Evolutionary conservation across 495 filamentous ascomycete genomes (phyloP).

Genomic region (Neurospora intermedia): DNA sequence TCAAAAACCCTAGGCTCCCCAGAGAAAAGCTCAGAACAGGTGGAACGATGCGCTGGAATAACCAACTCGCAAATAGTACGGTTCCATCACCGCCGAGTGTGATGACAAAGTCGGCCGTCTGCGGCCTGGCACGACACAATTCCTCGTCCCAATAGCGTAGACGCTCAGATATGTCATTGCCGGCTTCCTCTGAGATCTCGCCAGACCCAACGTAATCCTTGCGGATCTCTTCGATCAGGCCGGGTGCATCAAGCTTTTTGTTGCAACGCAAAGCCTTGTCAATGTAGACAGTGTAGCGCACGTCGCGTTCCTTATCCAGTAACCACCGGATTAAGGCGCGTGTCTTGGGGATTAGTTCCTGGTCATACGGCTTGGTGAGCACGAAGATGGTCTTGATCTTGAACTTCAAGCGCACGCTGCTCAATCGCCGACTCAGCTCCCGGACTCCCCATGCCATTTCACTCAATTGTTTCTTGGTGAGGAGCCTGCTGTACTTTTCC

Average conservation of each 20-base stretch:
- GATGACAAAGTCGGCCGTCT: constrained; percentile 86
- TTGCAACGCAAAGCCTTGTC: constrained; percentile 63
- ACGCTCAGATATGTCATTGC: constrained; percentile 45
- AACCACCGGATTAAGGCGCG: constrained; percentile 73
- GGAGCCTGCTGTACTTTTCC: constrained; percentile 40
- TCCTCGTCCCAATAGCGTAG: constrained; percentile 75
- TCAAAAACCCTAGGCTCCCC: constrained; percentile 88
- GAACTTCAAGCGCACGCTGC: constrained; percentile 66
- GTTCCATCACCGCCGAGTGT: constrained; percentile 96
- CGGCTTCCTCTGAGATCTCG: constrained; percentile 24
- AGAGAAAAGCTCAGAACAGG: constrained; percentile 86
- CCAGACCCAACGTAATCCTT: constrained; percentile 18
- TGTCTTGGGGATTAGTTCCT: constrained; percentile 67
- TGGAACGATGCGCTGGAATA: constrained; percentile 94
- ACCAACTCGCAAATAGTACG: constrained; percentile 88
- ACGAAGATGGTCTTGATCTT: constrained; percentile 75
- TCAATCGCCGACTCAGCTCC: constrained; percentile 76
- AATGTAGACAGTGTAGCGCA: constrained; percentile 66
- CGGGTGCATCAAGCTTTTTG: constrained; percentile 56
- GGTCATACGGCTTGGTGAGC: constrained; percentile 80
- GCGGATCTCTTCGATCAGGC: constrained; percentile 41
- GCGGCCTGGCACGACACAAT: constrained; percentile 65
- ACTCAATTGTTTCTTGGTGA: constrained; percentile 86
- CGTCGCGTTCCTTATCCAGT: constrained; percentile 60
- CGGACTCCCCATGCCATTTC: constrained; percentile 96